Evolutionary conservation across 352 stramenopile species (phyloP).

Genomic region (Globisporangium spiculum): DNA sequence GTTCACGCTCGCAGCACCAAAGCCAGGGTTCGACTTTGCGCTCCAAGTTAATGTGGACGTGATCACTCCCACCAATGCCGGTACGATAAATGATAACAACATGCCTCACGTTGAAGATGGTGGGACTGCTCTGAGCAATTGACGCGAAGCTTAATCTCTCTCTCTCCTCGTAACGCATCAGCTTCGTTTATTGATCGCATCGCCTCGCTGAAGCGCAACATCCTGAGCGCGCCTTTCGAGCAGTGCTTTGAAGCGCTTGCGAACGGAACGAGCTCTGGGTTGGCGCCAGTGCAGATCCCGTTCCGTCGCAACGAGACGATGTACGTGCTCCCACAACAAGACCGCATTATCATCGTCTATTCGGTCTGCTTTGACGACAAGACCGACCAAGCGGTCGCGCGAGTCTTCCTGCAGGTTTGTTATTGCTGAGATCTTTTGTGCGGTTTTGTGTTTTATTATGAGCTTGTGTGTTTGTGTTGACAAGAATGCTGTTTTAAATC

Average conservation of each 20-base stretch:
- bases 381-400: slow-evolving; percentile 88
- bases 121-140: too few species aligned
- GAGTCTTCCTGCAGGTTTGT: slow-evolving; percentile 84
- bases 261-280: slow-evolving; percentile 49
- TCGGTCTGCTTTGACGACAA: slow-evolving; percentile 92
- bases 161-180: slow-evolving; percentile 16
- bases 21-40: slow-evolving; percentile 78
- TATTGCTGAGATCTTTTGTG: background rate
- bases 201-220: slow-evolving; percentile 81
- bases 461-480: too few species aligned
- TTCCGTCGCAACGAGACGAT: slow-evolving; percentile 86
- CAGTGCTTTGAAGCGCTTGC: slow-evolving; percentile 80
- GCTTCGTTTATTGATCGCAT: slow-evolving; percentile 73
- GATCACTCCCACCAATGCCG: slow-evolving; percentile 66
- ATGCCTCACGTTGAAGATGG: too few species aligned
- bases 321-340: slow-evolving; percentile 78
- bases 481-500: background rate
- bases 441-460: too few species aligned
- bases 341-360: slow-evolving; percentile 92
- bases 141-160: too few species aligned
- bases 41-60: slow-evolving; percentile 74
- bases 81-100: slow-evolving; percentile 19
- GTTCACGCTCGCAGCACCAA: slow-evolving; percentile 60
- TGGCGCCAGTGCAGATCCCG: slow-evolving; percentile 76
- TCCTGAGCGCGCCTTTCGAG: slow-evolving; percentile 74